A percentile compares a stretch with the other conserved stretches of the same genome.
Evolutionary conservation across 1,139 yeast species (phyloP).

Genomic region (Candida sojae): DNA sequence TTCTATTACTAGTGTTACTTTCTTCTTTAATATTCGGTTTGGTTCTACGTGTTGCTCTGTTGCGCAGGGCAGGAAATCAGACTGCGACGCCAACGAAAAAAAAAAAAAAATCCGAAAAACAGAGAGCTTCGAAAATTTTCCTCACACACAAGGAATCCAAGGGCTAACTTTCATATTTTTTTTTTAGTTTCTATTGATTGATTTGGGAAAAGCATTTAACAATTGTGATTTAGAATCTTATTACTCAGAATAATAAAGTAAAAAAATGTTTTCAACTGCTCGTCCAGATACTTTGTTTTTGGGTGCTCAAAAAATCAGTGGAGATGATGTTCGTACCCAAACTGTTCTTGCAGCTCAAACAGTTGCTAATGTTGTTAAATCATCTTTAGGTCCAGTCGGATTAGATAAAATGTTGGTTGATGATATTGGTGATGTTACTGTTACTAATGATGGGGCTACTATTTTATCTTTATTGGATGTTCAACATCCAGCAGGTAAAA

Average conservation of each 20-base stretch:
- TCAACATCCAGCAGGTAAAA: conserved; percentile 98
- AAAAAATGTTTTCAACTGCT: conserved; percentile 54
- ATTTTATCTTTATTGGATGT: conserved; percentile 88
- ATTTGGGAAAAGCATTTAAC: too few species aligned
- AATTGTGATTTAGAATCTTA: too few species aligned
- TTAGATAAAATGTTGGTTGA: conserved; percentile 98
- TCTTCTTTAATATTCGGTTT: too few species aligned
- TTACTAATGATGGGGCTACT: conserved; percentile 98
- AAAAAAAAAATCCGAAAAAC: too few species aligned
- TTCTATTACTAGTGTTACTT: too few species aligned
- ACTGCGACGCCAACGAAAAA: too few species aligned
- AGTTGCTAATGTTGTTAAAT: conserved; percentile 95
- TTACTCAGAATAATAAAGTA: too few species aligned
- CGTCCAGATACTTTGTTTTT: conserved; percentile 91
- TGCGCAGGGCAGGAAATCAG: too few species aligned
- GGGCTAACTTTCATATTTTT: background rate
- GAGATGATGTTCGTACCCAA: conserved; percentile 95
- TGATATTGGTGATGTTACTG: conserved; percentile 98
- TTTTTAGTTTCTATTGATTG: background rate
- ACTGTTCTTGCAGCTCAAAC: conserved; percentile 95
- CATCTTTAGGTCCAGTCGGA: conserved; percentile 98
- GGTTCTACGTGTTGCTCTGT: too few species aligned
- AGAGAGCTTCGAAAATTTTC: background rate
- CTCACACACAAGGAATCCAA: background rate
- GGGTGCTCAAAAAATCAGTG: conserved; percentile 95